These are phyloP conservation scores for Monosporascus sp. DNA, from an alignment of 2,329 filamentous ascomycete species.

Conservation along the genomic window DNA sequence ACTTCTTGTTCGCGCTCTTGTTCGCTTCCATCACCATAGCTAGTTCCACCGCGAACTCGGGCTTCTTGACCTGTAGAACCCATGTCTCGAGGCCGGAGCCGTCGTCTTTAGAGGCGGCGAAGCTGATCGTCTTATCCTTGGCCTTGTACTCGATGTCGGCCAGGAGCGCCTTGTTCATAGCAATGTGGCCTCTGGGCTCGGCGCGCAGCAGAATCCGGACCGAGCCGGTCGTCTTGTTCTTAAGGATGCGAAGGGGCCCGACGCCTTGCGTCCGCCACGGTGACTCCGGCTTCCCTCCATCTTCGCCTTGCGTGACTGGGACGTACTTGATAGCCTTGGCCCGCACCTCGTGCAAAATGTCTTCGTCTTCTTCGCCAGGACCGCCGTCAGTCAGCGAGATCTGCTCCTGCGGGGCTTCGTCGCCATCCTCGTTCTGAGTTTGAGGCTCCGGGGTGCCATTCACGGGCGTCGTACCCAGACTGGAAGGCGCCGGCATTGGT, in stretches of 20 bases:
- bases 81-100: conserved; percentile 61
- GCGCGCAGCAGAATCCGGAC: conserved; percentile 66
- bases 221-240: conserved; percentile 63
- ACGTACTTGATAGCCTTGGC: conserved; percentile 64
- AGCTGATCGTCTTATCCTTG: conserved; percentile 55
- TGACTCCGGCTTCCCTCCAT: conserved; percentile 45
- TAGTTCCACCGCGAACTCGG: conserved; percentile 44
- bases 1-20: conserved; percentile 53
- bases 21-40: conserved; percentile 46
- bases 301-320: conserved; percentile 39
- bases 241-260: conserved; percentile 66
- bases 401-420: conserved; percentile 58
- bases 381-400: conserved; percentile 63
- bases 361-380: conserved; percentile 68
- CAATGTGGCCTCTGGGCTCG: conserved; percentile 69
- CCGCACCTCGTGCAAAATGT: conserved; percentile 62
- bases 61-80: conserved; percentile 65
- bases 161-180: conserved; percentile 65
- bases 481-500: conserved; percentile 51
- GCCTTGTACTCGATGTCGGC: conserved; percentile 58
- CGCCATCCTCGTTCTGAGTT: conserved; percentile 38
- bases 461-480: conserved; percentile 55
- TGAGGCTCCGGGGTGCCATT: conserved; percentile 55
- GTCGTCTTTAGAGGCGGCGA: conserved; percentile 52
- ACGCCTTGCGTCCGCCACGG: conserved; percentile 67